These are phyloP conservation scores for Rhododendron kiyosumense DNA, from an alignment of 148 eudicot genomes.

Conservation along the genomic window DNA sequence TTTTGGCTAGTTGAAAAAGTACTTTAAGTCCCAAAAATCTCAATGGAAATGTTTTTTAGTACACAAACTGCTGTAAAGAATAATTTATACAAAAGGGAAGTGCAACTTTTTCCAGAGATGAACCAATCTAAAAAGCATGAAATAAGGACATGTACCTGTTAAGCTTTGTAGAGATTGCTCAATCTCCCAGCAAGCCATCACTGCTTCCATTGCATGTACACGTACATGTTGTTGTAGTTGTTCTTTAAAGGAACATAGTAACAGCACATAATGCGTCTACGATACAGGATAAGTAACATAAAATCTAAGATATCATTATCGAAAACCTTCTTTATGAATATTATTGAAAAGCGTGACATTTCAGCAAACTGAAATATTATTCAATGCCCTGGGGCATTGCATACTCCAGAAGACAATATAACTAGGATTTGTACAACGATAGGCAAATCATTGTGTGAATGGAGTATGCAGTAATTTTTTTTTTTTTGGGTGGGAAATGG, in stretches of 20 bases:
- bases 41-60: background rate
- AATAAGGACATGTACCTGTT: slow-evolving; percentile 48
- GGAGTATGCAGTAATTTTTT: background rate
- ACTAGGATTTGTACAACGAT: background rate
- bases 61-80: background rate
- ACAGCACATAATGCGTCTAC: slow-evolving; percentile 79
- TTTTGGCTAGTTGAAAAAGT: background rate
- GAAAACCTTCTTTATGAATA: background rate
- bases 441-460: background rate
- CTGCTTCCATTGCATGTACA: slow-evolving; percentile 97
- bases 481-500: too few relatives aligned
- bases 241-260: slow-evolving; percentile 86
- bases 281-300: background rate
- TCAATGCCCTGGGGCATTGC: too few relatives aligned
- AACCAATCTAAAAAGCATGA: background rate
- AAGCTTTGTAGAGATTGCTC: slow-evolving; percentile 94
- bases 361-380: background rate
- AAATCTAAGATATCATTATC: background rate
- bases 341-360: background rate
- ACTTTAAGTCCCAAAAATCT: background rate
- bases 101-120: background rate
- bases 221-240: slow-evolving; percentile 91
- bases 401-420: too few relatives aligned
- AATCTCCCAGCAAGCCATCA: slow-evolving; percentile 98
- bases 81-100: background rate